Evolutionary conservation across 2,329 filamentous ascomycete species (phyloP).

Genomic region (Lecanicillium sp.): DNA sequence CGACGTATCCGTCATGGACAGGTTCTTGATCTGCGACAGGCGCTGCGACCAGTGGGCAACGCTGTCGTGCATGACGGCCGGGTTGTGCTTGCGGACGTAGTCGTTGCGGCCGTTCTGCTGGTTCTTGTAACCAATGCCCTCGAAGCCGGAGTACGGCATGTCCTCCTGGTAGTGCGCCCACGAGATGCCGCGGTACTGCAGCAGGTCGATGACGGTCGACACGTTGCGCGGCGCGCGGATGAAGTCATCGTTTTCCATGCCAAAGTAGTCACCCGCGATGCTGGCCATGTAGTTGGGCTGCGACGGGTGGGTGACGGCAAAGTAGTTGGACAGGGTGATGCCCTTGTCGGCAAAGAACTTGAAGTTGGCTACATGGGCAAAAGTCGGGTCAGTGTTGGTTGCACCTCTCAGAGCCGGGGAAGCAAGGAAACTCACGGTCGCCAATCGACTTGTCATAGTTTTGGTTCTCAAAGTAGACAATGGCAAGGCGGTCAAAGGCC

Average conservation of each 20-base stretch:
- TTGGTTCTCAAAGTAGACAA: constrained; percentile 74
- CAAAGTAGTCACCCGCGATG: constrained; percentile 65
- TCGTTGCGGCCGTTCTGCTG: constrained; percentile 58
- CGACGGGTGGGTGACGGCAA: constrained; percentile 61
- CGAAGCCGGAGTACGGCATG: constrained; percentile 66
- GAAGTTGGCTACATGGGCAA: constrained; percentile 16
- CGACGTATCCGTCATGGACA: constrained; percentile 37
- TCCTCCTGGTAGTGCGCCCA: constrained; percentile 74
- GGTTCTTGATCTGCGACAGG: constrained; percentile 65
- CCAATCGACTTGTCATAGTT: constrained; percentile 56
- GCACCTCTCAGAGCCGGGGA: neutral
- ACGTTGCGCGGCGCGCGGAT: constrained; percentile 51
- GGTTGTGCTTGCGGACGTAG: constrained; percentile 81
- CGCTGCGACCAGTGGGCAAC: constrained; percentile 52
- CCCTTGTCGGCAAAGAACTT: constrained; percentile 20
- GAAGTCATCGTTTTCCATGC: constrained; percentile 62
- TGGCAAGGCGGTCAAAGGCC: constrained; percentile 63
- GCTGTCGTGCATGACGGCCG: constrained; percentile 57
- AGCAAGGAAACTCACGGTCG: constrained; percentile 41
- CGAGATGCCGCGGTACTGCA: constrained; percentile 55
- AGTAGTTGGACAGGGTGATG: constrained; percentile 30
- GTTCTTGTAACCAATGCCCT: constrained; percentile 57
- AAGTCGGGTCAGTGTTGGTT: neutral
- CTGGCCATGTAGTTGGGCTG: constrained; percentile 70
- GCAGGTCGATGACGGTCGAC: constrained; percentile 60